Evolutionary conservation across 345 rosid genomes (phyloP), one percentile per base, ranked within the genome.

Genomic region (Gossypium thurberi): DNA sequence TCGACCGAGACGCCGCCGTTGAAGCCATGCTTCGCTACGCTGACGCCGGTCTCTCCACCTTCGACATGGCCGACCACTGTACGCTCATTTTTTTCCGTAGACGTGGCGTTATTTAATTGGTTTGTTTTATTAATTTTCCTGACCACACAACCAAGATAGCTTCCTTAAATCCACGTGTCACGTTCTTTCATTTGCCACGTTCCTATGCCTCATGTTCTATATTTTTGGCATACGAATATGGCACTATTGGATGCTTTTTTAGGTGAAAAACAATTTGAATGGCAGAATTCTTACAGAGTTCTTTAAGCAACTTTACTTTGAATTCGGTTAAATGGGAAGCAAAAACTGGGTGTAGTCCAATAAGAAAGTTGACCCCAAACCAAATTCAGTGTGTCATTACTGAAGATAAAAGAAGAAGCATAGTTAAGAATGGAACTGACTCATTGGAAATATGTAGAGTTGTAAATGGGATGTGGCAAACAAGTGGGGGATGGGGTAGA

Each of bases 11-110:
- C 79, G 89, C 71, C 76, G 94, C 97, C 81, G 96, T 85, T 20
- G 96, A 90, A 0, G 93, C 91, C 28, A 91, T 94, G 96, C 87
- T 94, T 60, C 86, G 87, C 2, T 69, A 90, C 72, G 83, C 94
- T 58, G 96, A 94, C 59, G 82, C 94, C 65, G 96, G 97, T 44
- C 91, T 94, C 83, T 81, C 96, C 81, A 94, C 98, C 65, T 94
- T 94, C 85, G 97, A 94, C 85, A 91, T 94, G 98, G 97, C 98
- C 71, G 97, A 94, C 73, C 96, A 90, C 74, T 94, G 96, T 94
- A 83, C 78, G 81, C 68, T 65, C 53, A 23, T 14, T 23, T 13
- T 66, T 75, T 23, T 51, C 17, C 8, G 60, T 51, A 43, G 6
- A 73, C 82, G 80, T 75, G 84, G 74, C 48, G 8, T 37, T 6